phyloP scores from a whole-genome alignment of 441 rosid species.

The Euphorbia celastroides region DNA sequence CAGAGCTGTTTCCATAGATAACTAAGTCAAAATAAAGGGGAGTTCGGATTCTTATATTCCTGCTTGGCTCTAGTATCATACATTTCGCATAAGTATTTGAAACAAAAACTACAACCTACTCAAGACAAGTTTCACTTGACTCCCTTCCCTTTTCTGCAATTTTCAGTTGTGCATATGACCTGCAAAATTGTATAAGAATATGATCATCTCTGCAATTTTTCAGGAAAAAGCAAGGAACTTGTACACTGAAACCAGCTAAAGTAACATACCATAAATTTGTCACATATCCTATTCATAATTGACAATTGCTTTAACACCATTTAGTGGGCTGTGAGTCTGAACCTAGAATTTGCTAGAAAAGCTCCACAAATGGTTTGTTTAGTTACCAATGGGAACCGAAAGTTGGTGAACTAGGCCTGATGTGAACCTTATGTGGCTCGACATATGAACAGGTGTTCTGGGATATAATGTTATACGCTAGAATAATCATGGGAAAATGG shows the following conservation, averaged over 20 bases:
- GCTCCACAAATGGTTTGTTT: not conserved
- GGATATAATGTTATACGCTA: no score
- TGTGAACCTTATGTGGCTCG: no score
- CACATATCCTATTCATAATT: not conserved
- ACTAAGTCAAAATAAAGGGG: not conserved
- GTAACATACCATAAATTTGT: not conserved
- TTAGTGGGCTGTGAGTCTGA: not conserved
- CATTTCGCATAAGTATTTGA: not conserved
- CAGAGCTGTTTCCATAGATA: not conserved
- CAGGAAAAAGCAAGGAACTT: not conserved
- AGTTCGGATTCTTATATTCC: not conserved
- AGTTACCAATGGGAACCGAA: no score
- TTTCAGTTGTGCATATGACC: not conserved
- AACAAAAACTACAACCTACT: constrained; percentile 3
- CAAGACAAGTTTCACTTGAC: not conserved
- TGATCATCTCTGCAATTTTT: not conserved
- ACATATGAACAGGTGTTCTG: no score
- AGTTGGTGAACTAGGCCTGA: no score
- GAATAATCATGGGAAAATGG: no score
- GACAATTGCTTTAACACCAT: not conserved
- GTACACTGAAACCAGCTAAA: not conserved
- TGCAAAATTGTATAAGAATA: constrained; percentile 15
- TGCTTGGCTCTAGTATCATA: constrained; percentile 3
- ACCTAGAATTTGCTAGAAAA: not conserved
- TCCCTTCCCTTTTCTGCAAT: not conserved